A percentile compares a stretch with the other conserved stretches of the same genome.
phyloP scores from a whole-genome alignment of 306 rosid genomes.

The Pachyrhizus erosus region DNA sequence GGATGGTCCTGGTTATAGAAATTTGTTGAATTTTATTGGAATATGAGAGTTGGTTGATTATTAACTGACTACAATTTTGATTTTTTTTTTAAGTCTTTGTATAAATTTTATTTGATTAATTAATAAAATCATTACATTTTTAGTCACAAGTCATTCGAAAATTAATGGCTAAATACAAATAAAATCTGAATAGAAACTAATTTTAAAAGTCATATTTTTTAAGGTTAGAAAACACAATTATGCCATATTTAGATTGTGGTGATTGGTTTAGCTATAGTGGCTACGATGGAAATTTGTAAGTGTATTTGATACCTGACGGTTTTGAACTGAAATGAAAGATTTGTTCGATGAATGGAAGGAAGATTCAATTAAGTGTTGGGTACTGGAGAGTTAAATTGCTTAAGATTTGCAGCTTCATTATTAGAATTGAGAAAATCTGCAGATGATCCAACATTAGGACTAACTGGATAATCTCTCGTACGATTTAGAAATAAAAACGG shows the following conservation, averaged over 20 bases:
- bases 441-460: neutral
- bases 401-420: neutral
- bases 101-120: too few relatives aligned
- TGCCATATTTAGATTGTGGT: neutral
- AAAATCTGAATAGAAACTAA: neutral
- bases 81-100: neutral
- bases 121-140: too few relatives aligned
- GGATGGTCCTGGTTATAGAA: neutral
- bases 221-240: neutral
- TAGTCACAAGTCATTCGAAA: too few relatives aligned
- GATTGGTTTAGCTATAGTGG: too few relatives aligned
- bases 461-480: neutral
- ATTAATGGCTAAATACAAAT: neutral
- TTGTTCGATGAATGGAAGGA: neutral
- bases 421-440: neutral
- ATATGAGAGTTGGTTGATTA: neutral
- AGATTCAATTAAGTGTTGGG: neutral
- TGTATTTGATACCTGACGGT: neutral
- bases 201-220: neutral
- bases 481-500: neutral
- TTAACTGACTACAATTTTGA: neutral
- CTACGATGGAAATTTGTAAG: neutral
- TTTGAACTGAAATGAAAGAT: neutral
- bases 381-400: neutral
- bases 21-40: neutral